Conservation (phyloP, 306 rosid species). For the Prunus davidiana region DNA sequence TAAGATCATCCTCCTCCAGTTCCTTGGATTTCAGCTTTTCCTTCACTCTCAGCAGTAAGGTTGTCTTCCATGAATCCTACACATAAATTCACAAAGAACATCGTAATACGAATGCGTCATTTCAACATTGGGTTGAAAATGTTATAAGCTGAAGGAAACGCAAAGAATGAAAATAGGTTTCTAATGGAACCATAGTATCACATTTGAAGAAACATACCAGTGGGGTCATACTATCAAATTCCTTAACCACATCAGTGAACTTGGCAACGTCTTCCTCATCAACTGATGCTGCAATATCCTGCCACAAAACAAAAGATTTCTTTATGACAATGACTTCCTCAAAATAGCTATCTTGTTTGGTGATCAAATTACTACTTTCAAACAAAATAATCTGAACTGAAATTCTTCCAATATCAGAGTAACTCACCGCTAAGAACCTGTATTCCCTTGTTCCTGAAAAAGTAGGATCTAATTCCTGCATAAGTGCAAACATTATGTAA, state of each 20-base stretch:
- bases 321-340: neutral
- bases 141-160: neutral
- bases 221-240: slow-evolving; percentile 92
- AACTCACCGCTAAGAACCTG: slow-evolving; percentile 69
- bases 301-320: slow-evolving; percentile 13
- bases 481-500: slow-evolving; percentile 20
- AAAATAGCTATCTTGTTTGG: neutral
- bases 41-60: slow-evolving; percentile 92
- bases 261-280: slow-evolving; percentile 84
- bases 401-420: neutral
- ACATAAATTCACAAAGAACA: slow-evolving; percentile 11
- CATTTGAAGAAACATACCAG: slow-evolving; percentile 49
- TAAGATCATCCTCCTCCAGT: slow-evolving; percentile 95
- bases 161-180: neutral
- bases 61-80: slow-evolving; percentile 96
- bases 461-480: slow-evolving; percentile 94
- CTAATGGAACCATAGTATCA: neutral
- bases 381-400: neutral
- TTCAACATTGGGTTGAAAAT: neutral
- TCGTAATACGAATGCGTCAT: neutral
- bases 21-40: slow-evolving; percentile 96
- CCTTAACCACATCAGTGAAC: slow-evolving; percentile 89
- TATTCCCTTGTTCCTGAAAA: slow-evolving; percentile 91
- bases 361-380: neutral
- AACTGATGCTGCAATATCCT: slow-evolving; percentile 79